A percentile compares a stretch with the other conserved stretches of the same genome.
Conservation (phyloP, 2,329 filamentous ascomycete genomes). For the Aspergillus fumigatiaffinis region DNA sequence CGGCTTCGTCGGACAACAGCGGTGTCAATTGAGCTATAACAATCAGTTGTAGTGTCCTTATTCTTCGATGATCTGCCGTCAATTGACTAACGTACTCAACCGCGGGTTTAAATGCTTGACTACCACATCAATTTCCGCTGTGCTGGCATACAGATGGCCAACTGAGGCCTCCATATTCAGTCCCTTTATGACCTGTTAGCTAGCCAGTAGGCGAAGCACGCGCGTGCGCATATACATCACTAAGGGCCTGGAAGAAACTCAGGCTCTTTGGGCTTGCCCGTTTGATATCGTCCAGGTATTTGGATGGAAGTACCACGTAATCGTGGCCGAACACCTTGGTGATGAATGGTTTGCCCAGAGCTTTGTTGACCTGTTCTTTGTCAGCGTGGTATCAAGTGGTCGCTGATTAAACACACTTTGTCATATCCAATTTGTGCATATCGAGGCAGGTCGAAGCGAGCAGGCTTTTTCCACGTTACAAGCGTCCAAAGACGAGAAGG, state of each 20-base stretch:
- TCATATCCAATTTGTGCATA: neutral
- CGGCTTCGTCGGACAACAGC: neutral
- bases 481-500: neutral
- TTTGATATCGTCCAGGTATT: neutral
- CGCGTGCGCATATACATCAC: neutral
- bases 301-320: neutral
- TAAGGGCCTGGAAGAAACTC: neutral
- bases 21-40: neutral
- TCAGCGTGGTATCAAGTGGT: neutral
- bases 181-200: neutral
- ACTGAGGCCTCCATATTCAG: conserved; percentile 1
- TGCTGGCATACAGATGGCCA: neutral
- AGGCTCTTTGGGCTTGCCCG: neutral
- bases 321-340: neutral
- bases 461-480: neutral
- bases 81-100: neutral
- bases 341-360: neutral
- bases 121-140: conserved; percentile 1
- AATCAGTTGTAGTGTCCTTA: neutral
- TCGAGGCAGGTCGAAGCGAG: neutral
- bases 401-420: neutral
- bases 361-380: neutral
- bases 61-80: neutral
- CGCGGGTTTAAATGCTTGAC: neutral
- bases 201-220: neutral